These are phyloP conservation scores for Limonium bicolor DNA, from an alignment of 148 eudicot genomes.

Conservation along the genomic window DNA sequence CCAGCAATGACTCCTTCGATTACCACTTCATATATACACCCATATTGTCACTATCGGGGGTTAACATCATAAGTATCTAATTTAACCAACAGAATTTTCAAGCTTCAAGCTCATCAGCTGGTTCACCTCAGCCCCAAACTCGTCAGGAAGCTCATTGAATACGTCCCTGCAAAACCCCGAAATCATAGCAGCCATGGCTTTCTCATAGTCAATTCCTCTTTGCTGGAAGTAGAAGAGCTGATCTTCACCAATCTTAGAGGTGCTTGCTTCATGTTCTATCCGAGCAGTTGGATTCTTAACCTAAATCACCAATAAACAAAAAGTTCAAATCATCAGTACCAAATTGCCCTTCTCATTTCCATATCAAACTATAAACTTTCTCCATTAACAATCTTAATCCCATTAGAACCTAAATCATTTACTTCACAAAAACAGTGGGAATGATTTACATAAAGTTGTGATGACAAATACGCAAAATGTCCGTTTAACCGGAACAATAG, in stretches of 20 bases:
- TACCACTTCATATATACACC: no score
- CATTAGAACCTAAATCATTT: no score
- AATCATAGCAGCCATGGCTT: constrained; percentile 73
- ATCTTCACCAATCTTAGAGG: constrained; percentile 87
- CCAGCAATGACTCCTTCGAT: no score
- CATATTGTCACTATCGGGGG: no score
- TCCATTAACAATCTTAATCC: no score
- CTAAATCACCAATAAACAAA: constrained; percentile 20
- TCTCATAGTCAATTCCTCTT: constrained; percentile 4
- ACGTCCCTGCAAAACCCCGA: constrained; percentile 87
- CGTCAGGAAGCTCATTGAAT: constrained; percentile 83
- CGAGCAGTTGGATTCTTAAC: constrained; percentile 56
- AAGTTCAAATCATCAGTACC: neutral
- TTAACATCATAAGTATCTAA: no score
- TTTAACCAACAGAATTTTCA: constrained; percentile 81
- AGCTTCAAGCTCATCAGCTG: constrained; percentile 93
- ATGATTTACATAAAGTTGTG: no score
- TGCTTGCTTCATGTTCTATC: constrained; percentile 94
- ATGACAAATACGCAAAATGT: no score
- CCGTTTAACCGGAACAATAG: no score
- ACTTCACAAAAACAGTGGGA: no score
- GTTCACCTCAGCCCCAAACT: constrained; percentile 87
- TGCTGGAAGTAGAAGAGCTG: constrained; percentile 25
- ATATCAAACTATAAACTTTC: no score
- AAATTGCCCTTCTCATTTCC: no score